Evolutionary conservation across 345 rosid genomes (phyloP).

Genomic region (Citrus maxima): DNA sequence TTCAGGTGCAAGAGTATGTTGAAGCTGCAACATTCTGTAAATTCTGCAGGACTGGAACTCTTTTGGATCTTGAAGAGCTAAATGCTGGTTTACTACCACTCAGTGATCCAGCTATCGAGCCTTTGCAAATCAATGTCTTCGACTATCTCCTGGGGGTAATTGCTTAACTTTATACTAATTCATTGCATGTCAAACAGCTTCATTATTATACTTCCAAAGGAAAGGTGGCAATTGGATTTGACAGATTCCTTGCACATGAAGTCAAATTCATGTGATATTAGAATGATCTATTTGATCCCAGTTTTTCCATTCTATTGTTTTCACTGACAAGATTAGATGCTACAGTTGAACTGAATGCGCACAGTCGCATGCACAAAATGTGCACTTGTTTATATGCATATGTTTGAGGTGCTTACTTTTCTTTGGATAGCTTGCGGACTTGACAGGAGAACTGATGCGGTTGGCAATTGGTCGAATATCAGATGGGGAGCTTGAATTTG

Average conservation of each 20-base stretch:
- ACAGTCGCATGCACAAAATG: background rate
- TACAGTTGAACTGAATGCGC: background rate
- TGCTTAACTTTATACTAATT: slow-evolving; percentile 12
- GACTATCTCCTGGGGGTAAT: slow-evolving; percentile 92
- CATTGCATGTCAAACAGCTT: background rate
- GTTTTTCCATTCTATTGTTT: background rate
- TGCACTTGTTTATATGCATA: background rate
- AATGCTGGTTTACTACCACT: slow-evolving; percentile 61
- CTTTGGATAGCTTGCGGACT: slow-evolving; percentile 72
- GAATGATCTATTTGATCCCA: background rate
- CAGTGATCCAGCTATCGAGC: slow-evolving; percentile 64
- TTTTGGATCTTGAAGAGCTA: slow-evolving; percentile 70
- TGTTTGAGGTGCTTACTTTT: slow-evolving; percentile 4
- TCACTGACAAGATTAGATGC: background rate
- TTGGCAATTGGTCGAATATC: slow-evolving; percentile 92
- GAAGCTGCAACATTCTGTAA: slow-evolving; percentile 92
- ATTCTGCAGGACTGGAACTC: slow-evolving; percentile 70
- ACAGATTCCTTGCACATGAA: background rate
- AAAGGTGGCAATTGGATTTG: background rate
- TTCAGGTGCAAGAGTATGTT: slow-evolving; percentile 89
- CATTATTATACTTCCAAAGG: background rate
- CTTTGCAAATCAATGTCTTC: slow-evolving; percentile 81
- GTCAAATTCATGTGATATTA: background rate
- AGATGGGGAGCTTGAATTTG: slow-evolving; percentile 81
- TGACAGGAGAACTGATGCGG: slow-evolving; percentile 97